phyloP scores from a whole-genome alignment of 768 basidiomycete species.

The Pisolithus sp. region DNA sequence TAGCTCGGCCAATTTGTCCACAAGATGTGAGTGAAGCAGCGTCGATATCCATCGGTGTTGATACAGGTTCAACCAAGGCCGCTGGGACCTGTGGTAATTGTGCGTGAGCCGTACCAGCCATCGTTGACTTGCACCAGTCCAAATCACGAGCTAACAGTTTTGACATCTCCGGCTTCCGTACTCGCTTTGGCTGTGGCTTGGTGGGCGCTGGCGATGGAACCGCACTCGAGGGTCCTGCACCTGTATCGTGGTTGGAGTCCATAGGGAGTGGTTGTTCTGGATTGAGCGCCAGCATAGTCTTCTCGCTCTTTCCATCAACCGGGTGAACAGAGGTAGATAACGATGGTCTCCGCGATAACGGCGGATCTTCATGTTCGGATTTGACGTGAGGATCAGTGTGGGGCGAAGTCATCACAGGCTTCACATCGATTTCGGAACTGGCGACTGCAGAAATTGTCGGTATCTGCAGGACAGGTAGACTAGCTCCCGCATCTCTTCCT shows the following conservation, averaged over 20 bases:
- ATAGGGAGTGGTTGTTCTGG: neutral
- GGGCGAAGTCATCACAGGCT: neutral
- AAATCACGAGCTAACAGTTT: constrained; percentile 24
- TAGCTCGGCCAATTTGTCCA: neutral
- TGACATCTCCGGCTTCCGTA: constrained; percentile 14
- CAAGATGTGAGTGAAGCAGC: neutral
- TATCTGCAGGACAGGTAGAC: neutral
- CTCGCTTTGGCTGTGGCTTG: constrained; percentile 25
- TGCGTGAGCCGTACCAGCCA: neutral
- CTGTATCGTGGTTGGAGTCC: neutral
- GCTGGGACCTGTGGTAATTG: neutral
- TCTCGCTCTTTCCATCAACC: neutral
- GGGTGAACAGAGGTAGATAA: neutral
- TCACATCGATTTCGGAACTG: neutral
- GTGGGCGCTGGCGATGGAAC: neutral
- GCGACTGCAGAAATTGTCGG: neutral
- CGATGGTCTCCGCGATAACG: neutral
- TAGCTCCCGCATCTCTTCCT: neutral
- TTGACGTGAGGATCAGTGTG: neutral
- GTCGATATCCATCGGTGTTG: constrained; percentile 5
- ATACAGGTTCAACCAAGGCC: neutral
- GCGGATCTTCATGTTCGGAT: neutral
- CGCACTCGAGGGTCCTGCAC: neutral
- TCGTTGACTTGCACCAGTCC: constrained; percentile 23
- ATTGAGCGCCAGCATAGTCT: neutral